Conservation (phyloP, 148 eudicot genomes). For the Camellia sinensis region DNA sequence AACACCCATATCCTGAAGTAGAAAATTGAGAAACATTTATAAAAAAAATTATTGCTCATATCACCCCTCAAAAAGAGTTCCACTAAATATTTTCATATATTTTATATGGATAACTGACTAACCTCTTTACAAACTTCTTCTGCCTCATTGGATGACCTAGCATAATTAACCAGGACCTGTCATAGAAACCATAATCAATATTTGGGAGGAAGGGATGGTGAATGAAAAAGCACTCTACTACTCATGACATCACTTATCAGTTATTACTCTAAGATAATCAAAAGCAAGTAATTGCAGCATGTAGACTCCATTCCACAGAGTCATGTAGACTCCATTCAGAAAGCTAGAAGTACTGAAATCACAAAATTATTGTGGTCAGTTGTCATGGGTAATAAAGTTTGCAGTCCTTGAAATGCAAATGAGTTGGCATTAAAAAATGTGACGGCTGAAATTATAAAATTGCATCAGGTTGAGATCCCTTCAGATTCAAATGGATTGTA, state of each 20-base stretch:
- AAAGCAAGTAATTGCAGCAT: neutral
- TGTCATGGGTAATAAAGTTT: neutral
- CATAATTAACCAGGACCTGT: conserved; percentile 78
- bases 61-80: neutral
- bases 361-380: neutral
- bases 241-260: neutral
- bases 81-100: neutral
- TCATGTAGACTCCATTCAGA: neutral
- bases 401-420: neutral
- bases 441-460: neutral
- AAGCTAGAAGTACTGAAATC: neutral
- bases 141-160: conserved; percentile 59
- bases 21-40: neutral
- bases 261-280: neutral
- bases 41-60: neutral
- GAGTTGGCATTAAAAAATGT: conserved; percentile 1
- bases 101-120: neutral
- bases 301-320: neutral
- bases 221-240: neutral
- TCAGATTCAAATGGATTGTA: conserved; percentile 1
- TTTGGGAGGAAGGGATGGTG: neutral
- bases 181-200: conserved; percentile 13
- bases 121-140: conserved; percentile 63
- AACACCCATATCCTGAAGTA: neutral
- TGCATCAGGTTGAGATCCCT: neutral